phyloP scores from a whole-genome alignment of 2,329 filamentous ascomycete species.

The Epichloe sibirici region DNA sequence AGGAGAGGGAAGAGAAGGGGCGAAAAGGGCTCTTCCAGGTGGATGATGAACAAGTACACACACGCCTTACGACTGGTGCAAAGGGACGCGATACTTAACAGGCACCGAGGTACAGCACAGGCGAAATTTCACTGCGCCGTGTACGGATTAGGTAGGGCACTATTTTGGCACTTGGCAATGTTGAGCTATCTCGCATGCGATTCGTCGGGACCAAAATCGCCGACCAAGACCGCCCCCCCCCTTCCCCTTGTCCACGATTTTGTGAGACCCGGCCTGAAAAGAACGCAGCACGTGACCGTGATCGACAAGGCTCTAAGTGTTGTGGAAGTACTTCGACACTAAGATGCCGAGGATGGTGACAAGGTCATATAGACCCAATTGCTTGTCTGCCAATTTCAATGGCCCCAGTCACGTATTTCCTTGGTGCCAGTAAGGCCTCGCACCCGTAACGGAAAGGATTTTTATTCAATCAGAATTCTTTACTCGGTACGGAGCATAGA shows the following conservation, averaged over 20 bases:
- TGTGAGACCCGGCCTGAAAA: background rate
- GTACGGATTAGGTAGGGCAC: no score
- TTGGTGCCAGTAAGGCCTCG: no score
- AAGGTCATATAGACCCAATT: no score
- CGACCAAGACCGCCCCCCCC: background rate
- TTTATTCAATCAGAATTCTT: no score
- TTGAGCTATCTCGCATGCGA: conserved; percentile 18
- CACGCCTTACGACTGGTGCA: background rate
- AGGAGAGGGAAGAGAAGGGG: conserved; percentile 8
- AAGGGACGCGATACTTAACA: background rate
- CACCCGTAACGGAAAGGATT: no score
- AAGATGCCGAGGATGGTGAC: no score
- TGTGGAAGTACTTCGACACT: no score
- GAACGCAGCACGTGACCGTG: conserved; percentile 5
- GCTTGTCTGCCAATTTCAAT: no score
- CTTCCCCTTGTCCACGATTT: background rate
- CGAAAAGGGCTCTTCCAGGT: background rate
- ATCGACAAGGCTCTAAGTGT: no score
- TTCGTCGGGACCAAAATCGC: conserved; percentile 12
- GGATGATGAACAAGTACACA: conserved; percentile 3
- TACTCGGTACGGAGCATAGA: no score
- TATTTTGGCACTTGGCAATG: no score
- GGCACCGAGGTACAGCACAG: background rate
- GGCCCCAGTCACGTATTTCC: no score
- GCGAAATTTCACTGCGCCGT: conserved; percentile 18